Evolutionary conservation across 2,329 filamentous ascomycete genomes (phyloP), one percentile per base, ranked within the genome.

Genomic region (Trichophyton verrucosum): DNA sequence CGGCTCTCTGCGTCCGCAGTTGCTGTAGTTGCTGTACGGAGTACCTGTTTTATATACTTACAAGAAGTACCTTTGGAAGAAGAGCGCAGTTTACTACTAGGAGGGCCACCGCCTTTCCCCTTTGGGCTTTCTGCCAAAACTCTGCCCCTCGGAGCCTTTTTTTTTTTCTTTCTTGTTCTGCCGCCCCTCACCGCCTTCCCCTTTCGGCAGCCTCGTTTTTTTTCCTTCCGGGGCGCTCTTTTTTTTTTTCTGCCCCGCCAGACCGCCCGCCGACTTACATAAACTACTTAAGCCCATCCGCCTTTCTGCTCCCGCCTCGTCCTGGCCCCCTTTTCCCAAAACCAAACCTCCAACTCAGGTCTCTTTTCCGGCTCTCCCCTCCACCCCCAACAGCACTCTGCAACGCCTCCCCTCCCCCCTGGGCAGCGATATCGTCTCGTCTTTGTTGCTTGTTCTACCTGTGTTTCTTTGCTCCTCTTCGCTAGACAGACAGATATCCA

Each of bases 391-490:
- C 27, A 6, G 27, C 27, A 30, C 40, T 62, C 64, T 70, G 65
- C 66, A 64, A 67, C 67, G 67, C 68, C 67, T 67, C 66, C 70
- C 66, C 70, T 67, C 66, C 67, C 33, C n/a, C n/a, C n/a, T n/a
- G 9, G 68, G 65, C 62, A 62, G 33, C 33, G 33, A 38, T 13
- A 38, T 38, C 33, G 33, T 38, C 33, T 38, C 13, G 33, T 13
- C 11, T 38, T 13, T 11, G 20, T 38, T 38, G 33, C 33, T 38
- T 2, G 8, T 11, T 38, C 33, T 38, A 9, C 11, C 33, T 13
- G 33, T 38, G 33, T 38, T 38, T 13, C 33, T 9, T 60, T 69
- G 65, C 61, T 62, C 60, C 65, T 65, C 65, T 60, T 64, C 53
- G 63, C 62, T 63, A 61, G 65, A 59, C 64, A 62, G 60, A 63